Evolutionary conservation across 2,329 filamentous ascomycete genomes (phyloP).

Genomic region (Diplodia seriata): DNA sequence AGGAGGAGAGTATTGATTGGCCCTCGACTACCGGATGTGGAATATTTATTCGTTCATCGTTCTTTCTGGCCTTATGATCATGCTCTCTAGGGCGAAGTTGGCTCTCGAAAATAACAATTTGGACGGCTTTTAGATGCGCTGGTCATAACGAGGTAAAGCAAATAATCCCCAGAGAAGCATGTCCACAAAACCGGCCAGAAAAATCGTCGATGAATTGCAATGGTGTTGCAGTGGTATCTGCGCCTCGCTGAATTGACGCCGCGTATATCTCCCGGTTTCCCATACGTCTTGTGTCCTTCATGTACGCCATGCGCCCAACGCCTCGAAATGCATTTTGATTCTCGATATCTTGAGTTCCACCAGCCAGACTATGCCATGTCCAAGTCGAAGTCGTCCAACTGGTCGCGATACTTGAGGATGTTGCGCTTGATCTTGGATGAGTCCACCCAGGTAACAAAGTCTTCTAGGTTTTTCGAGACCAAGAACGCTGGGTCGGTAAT

Average conservation of each 20-base stretch:
- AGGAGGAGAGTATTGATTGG: neutral
- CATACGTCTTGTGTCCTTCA: neutral
- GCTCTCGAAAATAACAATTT: neutral
- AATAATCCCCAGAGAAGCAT: neutral
- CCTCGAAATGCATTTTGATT: conserved; percentile 15
- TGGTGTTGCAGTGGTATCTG: conserved; percentile 8
- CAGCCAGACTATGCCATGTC: conserved; percentile 18
- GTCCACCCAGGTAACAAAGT: conserved; percentile 96
- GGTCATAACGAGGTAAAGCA: neutral
- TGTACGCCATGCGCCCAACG: conserved; percentile 17
- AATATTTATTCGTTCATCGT: neutral
- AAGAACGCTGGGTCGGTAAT: conserved; percentile 89
- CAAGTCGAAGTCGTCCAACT: conserved; percentile 94
- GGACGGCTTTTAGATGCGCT: neutral
- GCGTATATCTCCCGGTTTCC: neutral
- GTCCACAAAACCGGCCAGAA: neutral
- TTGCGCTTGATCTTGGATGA: conserved; percentile 97
- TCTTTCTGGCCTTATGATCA: neutral
- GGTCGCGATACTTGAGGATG: conserved; percentile 92
- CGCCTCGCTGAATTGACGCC: conserved; percentile 3
- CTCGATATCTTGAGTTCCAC: no score
- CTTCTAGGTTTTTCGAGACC: conserved; percentile 85
- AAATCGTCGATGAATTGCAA: neutral
- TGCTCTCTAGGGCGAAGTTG: neutral
- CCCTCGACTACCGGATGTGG: neutral